phyloP scores from a whole-genome alignment of 306 rosid genomes.

The Prunus fruticosa region DNA sequence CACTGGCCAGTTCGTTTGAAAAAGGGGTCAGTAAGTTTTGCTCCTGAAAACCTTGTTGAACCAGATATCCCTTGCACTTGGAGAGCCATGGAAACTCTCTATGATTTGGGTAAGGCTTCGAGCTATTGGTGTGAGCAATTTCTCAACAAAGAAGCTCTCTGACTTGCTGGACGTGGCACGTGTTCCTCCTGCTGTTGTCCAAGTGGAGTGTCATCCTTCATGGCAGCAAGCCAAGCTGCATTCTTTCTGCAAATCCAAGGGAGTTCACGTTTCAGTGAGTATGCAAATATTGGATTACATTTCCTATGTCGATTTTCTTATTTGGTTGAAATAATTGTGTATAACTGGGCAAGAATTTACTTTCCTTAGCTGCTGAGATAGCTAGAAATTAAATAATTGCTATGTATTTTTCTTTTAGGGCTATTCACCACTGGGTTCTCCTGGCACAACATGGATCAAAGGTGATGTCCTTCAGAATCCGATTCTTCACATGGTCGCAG shows the following conservation, averaged over 20 bases:
- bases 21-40: constrained; percentile 37
- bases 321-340: neutral
- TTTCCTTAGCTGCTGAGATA: neutral
- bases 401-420: constrained; percentile 30
- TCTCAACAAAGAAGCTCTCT: constrained; percentile 50
- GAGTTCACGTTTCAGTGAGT: constrained; percentile 65
- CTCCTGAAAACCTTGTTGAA: constrained; percentile 34
- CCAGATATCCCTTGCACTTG: constrained; percentile 59
- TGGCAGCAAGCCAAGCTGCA: constrained; percentile 57
- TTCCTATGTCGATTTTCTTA: neutral
- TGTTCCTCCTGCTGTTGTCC: constrained; percentile 62
- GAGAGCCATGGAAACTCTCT: constrained; percentile 61
- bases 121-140: constrained; percentile 70
- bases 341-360: neutral
- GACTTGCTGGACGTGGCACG: constrained; percentile 50
- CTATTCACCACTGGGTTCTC: constrained; percentile 70
- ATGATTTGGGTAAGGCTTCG: constrained; percentile 50
- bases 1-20: constrained; percentile 63
- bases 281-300: neutral
- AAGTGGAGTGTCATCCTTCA: constrained; percentile 74
- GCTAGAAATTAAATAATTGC: neutral
- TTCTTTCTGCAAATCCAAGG: constrained; percentile 51
- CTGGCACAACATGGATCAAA: constrained; percentile 58
- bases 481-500: constrained; percentile 30
- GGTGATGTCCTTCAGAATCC: constrained; percentile 57